A percentile compares a stretch with the other conserved stretches of the same genome.
phyloP scores from a whole-genome alignment of 176 grass and related monocot genomes.

The Triticum urartu region DNA sequence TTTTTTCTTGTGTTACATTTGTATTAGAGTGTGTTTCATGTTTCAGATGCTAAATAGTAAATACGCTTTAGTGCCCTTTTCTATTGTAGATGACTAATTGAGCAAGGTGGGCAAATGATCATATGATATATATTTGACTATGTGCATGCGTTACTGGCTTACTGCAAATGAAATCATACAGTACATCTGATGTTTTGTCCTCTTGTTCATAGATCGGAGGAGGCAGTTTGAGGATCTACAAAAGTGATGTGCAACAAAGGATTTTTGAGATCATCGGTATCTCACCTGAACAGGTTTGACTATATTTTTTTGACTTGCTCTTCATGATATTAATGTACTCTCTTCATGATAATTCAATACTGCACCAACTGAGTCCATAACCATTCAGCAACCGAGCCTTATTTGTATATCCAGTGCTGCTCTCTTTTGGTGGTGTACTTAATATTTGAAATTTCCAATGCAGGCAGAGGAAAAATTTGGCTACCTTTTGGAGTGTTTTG shows the following conservation, averaged over 20 bases:
- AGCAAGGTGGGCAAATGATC: background rate
- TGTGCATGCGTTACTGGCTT: background rate
- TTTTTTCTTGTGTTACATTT: slow-evolving; percentile 3
- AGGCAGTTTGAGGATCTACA: slow-evolving; percentile 94
- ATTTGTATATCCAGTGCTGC: slow-evolving; percentile 4
- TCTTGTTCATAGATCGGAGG: slow-evolving; percentile 66
- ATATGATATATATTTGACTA: background rate
- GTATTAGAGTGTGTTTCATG: background rate
- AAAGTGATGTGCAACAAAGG: slow-evolving; percentile 84
- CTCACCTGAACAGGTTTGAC: slow-evolving; percentile 62
- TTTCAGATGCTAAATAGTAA: background rate
- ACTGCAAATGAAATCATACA: background rate
- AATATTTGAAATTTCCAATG: background rate
- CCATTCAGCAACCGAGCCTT: background rate
- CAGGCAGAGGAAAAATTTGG: slow-evolving; percentile 98
- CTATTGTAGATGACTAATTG: slow-evolving; percentile 7
- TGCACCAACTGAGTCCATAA: background rate
- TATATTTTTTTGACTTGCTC: background rate
- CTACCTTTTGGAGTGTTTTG: slow-evolving; percentile 86
- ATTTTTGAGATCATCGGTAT: slow-evolving; percentile 91
- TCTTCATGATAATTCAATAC: background rate
- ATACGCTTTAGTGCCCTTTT: background rate
- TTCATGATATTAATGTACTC: background rate
- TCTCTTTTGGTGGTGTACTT: background rate
- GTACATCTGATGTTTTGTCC: slow-evolving; percentile 10